Evolutionary conservation across 2,329 filamentous ascomycete species (phyloP).

Genomic region (Alternaria hordeiaustralica): DNA sequence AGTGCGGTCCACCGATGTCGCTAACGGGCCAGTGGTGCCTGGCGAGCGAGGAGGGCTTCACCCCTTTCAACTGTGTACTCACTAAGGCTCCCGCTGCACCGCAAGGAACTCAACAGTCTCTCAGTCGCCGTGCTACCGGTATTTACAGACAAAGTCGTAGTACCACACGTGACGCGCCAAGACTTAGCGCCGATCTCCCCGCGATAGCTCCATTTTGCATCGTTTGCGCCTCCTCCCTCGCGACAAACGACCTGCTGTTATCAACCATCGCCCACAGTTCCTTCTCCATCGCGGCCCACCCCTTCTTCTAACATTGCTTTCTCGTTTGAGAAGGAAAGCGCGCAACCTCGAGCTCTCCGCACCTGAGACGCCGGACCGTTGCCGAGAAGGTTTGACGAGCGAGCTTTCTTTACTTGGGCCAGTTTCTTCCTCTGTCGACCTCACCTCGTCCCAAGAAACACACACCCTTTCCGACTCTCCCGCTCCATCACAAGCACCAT

Average conservation of each 20-base stretch:
- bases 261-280: conserved; percentile 23
- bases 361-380: conserved; percentile 35
- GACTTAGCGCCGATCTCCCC: conserved; percentile 24
- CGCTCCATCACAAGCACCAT: conserved; percentile 43
- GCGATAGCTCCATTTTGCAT: conserved; percentile 27
- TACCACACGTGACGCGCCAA: conserved; percentile 28
- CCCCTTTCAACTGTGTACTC: not conserved
- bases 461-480: conserved; percentile 35
- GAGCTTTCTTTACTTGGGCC: conserved; percentile 48
- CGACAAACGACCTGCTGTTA: conserved; percentile 18
- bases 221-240: conserved; percentile 22
- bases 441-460: conserved; percentile 33
- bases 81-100: not conserved
- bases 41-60: conserved; percentile 2
- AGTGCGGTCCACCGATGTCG: conserved; percentile 3
- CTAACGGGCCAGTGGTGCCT: conserved; percentile 6
- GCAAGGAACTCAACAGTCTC: not conserved
- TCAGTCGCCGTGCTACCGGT: not conserved
- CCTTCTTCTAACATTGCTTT: conserved; percentile 22
- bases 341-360: conserved; percentile 24
- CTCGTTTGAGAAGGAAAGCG: conserved; percentile 25
- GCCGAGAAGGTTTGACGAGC: conserved; percentile 48
- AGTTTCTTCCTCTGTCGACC: conserved; percentile 42
- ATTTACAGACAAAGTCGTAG: not conserved
- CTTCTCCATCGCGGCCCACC: conserved; percentile 25